Conservation (phyloP, 495 filamentous ascomycete genomes). For the Tetracladium setigerum region DNA sequence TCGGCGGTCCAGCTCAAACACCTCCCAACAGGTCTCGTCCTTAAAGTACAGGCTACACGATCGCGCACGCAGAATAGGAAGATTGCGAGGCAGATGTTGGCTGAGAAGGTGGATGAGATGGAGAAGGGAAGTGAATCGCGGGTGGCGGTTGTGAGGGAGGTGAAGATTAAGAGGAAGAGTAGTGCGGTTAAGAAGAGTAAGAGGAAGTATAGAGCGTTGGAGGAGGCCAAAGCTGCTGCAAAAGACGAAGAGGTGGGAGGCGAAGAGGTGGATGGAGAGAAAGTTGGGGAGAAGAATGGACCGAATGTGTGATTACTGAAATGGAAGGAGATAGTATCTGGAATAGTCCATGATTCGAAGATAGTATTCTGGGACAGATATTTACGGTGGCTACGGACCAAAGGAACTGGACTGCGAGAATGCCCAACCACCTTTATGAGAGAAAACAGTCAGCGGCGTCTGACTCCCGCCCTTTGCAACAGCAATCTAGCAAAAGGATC, state of each 20-base stretch:
- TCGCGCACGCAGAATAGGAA: constrained; percentile 84
- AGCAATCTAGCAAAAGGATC: too few species aligned
- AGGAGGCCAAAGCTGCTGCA: constrained; percentile 27
- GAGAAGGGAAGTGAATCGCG: constrained; percentile 40
- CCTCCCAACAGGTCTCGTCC: constrained; percentile 76
- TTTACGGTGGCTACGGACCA: too few species aligned
- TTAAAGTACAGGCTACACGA: constrained; percentile 89
- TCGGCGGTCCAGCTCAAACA: constrained; percentile 93
- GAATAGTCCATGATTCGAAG: too few species aligned
- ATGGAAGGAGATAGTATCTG: too few species aligned
- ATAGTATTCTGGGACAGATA: too few species aligned
- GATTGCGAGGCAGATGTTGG: constrained; percentile 71
- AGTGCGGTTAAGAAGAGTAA: constrained; percentile 42
- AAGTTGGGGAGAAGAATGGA: too few species aligned
- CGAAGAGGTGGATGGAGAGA: neutral
- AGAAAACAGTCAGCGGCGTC: too few species aligned
- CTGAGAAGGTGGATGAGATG: constrained; percentile 64
- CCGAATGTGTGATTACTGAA: too few species aligned
- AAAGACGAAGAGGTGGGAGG: constrained; percentile 1
- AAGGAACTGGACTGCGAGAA: too few species aligned
- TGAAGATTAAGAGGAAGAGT: constrained; percentile 38
- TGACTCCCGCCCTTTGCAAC: too few species aligned
- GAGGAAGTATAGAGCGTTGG: constrained; percentile 41
- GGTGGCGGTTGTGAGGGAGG: constrained; percentile 29
- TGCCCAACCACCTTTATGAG: too few species aligned